Evolutionary conservation across 495 filamentous ascomycete genomes (phyloP).

Genomic region (Neurospora africana): DNA sequence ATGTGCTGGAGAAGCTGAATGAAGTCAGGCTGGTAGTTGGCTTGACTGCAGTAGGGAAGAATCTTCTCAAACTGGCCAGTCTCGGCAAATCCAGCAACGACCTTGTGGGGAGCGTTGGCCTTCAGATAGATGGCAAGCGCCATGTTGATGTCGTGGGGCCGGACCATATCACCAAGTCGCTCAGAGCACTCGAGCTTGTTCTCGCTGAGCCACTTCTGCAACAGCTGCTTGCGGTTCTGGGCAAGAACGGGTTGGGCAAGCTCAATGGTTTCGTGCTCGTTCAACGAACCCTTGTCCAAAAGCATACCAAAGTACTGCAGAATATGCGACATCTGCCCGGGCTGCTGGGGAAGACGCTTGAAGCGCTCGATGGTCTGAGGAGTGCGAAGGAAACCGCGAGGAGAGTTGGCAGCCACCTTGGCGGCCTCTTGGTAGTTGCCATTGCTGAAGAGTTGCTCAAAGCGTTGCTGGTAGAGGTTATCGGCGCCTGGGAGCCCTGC

Average conservation of each 20-base stretch:
- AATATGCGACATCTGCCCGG: conserved; percentile 78
- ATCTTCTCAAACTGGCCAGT: conserved; percentile 95
- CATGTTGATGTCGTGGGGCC: conserved; percentile 75
- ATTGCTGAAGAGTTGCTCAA: conserved; percentile 67
- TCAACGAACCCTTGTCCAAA: conserved; percentile 86
- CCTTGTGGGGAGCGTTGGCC: conserved; percentile 81
- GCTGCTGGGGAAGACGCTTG: conserved; percentile 67
- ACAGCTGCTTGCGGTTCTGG: conserved; percentile 86
- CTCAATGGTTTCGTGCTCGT: conserved; percentile 87
- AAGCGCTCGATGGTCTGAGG: conserved; percentile 89
- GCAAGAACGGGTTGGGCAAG: conserved; percentile 83
- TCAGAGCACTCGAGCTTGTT: conserved; percentile 93
- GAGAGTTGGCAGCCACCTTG: conserved; percentile 92
- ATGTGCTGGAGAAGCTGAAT: conserved; percentile 85
- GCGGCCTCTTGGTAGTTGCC: conserved; percentile 81
- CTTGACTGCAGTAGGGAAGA: conserved; percentile 73
- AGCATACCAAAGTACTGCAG: conserved; percentile 97
- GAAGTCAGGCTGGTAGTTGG: conserved; percentile 84
- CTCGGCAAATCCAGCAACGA: conserved; percentile 88
- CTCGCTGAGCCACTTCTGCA: conserved; percentile 96
- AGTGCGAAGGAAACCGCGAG: conserved; percentile 87
- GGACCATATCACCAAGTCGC: conserved; percentile 88
- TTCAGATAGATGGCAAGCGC: conserved; percentile 79
- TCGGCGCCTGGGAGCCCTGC: conserved; percentile 92
- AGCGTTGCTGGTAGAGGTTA: conserved; percentile 85